Evolutionary conservation across 2,329 filamentous ascomycete species (phyloP).

Genomic region (Diplodia mutila): DNA sequence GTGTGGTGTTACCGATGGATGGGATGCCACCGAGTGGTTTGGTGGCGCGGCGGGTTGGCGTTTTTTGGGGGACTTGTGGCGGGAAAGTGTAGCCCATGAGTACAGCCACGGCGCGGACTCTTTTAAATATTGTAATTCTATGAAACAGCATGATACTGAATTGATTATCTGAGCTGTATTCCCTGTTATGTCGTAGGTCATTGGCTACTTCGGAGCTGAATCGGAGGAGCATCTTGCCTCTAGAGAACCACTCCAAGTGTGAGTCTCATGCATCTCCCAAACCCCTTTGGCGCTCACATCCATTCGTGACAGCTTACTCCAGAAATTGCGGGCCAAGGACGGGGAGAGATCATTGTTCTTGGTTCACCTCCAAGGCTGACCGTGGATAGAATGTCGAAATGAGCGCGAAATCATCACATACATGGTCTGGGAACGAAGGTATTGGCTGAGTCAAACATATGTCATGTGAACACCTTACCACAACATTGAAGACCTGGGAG

Average conservation of each 20-base stretch:
- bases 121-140: background rate
- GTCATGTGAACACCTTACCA: background rate
- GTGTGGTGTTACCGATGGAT: background rate
- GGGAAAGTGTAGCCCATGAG: background rate
- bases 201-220: background rate
- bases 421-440: too few relatives aligned
- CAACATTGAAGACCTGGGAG: background rate
- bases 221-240: too few relatives aligned
- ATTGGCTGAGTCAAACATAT: too few relatives aligned
- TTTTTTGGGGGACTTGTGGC: background rate
- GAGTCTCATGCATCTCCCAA: too few relatives aligned
- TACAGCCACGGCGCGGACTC: background rate
- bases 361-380: too few relatives aligned
- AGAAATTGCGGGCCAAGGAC: too few relatives aligned
- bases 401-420: too few relatives aligned
- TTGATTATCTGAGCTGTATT: background rate
- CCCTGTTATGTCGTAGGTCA: background rate
- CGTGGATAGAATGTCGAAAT: background rate
- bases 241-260: too few relatives aligned
- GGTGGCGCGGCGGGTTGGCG: background rate
- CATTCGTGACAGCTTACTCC: too few relatives aligned
- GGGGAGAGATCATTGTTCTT: too few relatives aligned
- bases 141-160: background rate
- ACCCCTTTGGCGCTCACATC: too few relatives aligned
- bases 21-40: background rate